phyloP scores from a whole-genome alignment of 1,284 basidiomycete genomes.

The Melanopsichium pennsylvanicum region DNA sequence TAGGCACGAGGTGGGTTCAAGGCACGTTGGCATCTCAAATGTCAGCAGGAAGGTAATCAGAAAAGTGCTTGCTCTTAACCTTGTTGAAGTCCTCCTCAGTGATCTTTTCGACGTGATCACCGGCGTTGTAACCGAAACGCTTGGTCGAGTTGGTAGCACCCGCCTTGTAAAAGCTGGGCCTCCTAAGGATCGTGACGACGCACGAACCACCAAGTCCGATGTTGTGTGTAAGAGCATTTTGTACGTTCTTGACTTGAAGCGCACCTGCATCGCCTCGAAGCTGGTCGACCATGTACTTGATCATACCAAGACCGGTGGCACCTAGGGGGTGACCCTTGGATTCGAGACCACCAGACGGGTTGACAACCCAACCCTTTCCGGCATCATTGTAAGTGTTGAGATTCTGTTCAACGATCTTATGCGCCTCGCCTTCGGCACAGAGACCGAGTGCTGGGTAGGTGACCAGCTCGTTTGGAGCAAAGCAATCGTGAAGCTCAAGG shows the following conservation, averaged over 20 bases:
- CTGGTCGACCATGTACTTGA: conserved; percentile 81
- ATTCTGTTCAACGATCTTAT: conserved; percentile 77
- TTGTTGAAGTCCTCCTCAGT: conserved; percentile 56
- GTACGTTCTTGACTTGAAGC: conserved; percentile 75
- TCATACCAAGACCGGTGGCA: conserved; percentile 85
- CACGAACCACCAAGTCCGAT: conserved; percentile 75
- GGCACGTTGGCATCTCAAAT: neutral
- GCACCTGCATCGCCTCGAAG: conserved; percentile 64
- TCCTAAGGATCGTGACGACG: conserved; percentile 52
- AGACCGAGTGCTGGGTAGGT: conserved; percentile 84
- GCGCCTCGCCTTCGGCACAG: conserved; percentile 75
- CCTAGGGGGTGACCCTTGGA: conserved; percentile 82
- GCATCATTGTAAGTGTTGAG: conserved; percentile 76
- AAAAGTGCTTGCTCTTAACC: conserved; percentile 57
- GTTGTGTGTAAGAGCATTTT: conserved; percentile 83
- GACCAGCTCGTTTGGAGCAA: conserved; percentile 75
- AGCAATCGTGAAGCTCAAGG: conserved; percentile 85
- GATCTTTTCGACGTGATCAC: conserved; percentile 47
- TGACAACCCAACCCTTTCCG: conserved; percentile 81
- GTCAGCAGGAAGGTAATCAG: conserved; percentile 52
- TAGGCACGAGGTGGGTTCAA: neutral
- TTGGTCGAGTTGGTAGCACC: conserved; percentile 47
- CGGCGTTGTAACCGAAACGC: conserved; percentile 59
- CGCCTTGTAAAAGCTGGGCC: conserved; percentile 54
- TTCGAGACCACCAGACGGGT: conserved; percentile 83